Percentiles rank a stretch among this genome's conserved stretches.
Evolutionary conservation across 2,329 filamentous ascomycete genomes (phyloP).

Genomic region (Trichoderma lentiforme): DNA sequence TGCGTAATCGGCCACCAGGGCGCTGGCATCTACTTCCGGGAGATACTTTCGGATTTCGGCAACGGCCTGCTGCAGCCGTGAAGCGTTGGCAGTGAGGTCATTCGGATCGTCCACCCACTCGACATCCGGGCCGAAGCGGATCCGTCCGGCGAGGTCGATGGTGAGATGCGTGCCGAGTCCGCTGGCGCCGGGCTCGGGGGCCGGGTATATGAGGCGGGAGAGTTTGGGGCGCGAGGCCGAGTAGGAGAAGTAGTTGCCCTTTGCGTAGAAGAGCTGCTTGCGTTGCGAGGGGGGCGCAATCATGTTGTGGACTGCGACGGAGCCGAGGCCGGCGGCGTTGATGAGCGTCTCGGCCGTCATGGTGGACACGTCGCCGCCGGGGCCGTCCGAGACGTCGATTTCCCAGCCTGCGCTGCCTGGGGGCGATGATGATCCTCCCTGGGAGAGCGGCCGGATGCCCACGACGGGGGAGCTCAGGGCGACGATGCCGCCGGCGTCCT

Average conservation of each 20-base stretch:
- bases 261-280: conserved; percentile 72
- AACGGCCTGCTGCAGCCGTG: conserved; percentile 63
- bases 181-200: conserved; percentile 73
- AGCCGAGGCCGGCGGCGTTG: conserved; percentile 81
- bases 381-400: conserved; percentile 52
- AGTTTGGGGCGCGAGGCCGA: conserved; percentile 59
- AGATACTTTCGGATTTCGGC: conserved; percentile 76
- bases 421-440: conserved; percentile 27
- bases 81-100: conserved; percentile 66
- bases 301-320: conserved; percentile 77
- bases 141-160: conserved; percentile 76
- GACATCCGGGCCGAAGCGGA: conserved; percentile 92
- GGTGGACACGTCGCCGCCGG: conserved; percentile 46
- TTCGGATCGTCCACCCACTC: conserved; percentile 78
- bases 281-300: conserved; percentile 60
- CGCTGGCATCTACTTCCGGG: conserved; percentile 63
- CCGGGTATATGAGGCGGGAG: conserved; percentile 79
- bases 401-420: conserved; percentile 64
- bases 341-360: conserved; percentile 75
- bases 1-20: conserved; percentile 78
- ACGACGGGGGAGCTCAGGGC: conserved; percentile 68
- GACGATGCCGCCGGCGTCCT: conserved; percentile 70
- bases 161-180: conserved; percentile 93
- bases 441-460: conserved; percentile 48
- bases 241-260: conserved; percentile 95